Base-by-base conservation (phyloP, 2,329 filamentous ascomycete genomes). In the Curvularia lunata region DNA sequence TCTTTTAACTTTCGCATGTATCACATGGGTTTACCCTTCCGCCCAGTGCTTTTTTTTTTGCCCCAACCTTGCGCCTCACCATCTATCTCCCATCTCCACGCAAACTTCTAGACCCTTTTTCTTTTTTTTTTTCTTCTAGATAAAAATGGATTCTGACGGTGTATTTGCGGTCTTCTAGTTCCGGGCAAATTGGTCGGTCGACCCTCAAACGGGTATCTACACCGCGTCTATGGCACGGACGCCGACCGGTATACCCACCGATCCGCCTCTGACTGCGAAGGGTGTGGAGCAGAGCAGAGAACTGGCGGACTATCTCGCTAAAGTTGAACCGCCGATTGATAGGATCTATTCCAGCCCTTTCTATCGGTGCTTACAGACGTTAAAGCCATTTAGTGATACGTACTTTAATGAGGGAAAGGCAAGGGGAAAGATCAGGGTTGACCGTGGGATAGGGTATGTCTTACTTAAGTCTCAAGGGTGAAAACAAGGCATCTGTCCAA, bases 101-200 rank as follows among this genome's bases (percentile, higher is more conserved):
- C 49, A 28, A 37, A 46, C 51, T 34, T 34, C 32, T 9, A 13
- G 13, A 34, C 41, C 37, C 43, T 27, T 40, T 25, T 58, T 61
- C 58, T 27, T 9, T 30, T 30, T 10, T 30, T 10, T 2, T 30
- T 30, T 30, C 28, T n/a, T n/a, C n/a, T n/a, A 50, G 46, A 65
- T 58, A 47, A 63, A 63, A 49, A 63, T 58, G 43, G 43, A 57
- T 56, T 64, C 65, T 70, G 65, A 67, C 65, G 50, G 55, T 43
- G 43, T 28, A 48, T 56, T 46, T 43, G 49, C 59, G 47, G 41
- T 52, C n/a, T 61, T 54, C 6, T 66, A 74, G 93, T 97, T 96
- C 78, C 92, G 95, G 62, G 89, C 91, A 64, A 92, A 90, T 75
- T 98, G 93, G 92, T 86, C 86, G 42, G 91, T 98, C 59, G 88